phyloP scores from a whole-genome alignment of 2,329 filamentous ascomycete genomes.

The Alternaria metachromatica region DNA sequence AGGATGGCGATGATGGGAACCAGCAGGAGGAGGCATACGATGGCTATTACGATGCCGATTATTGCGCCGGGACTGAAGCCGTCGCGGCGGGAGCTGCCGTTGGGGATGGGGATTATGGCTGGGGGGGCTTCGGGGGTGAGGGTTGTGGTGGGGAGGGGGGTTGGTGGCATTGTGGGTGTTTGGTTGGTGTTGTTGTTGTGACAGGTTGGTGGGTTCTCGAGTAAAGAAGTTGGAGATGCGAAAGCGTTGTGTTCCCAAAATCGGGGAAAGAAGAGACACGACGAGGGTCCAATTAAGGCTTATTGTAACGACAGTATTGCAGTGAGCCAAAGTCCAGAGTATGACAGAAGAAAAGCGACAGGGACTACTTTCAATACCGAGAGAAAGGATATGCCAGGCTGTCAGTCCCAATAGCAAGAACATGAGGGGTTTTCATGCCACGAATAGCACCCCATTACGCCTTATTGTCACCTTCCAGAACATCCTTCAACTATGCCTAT shows the following conservation, averaged over 20 bases:
- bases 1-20: slow-evolving; percentile 29
- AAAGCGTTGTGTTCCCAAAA: not conserved
- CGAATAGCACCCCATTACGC: not conserved
- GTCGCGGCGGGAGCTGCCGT: slow-evolving; percentile 6
- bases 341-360: not conserved
- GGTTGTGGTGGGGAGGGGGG: not conserved
- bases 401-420: slow-evolving; percentile 1
- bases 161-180: not conserved
- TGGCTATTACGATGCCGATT: slow-evolving; percentile 31
- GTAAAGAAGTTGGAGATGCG: not conserved
- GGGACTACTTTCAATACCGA: not conserved
- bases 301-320: not conserved
- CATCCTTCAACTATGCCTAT: not conserved
- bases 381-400: slow-evolving; percentile 5
- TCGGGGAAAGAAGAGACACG: no score
- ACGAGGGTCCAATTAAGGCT: no score
- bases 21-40: slow-evolving; percentile 22
- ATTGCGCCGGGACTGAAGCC: slow-evolving; percentile 28
- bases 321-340: not conserved
- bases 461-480: slow-evolving; percentile 2
- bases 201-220: not conserved
- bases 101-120: not conserved
- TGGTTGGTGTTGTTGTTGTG: not conserved
- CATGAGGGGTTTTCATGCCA: slow-evolving; percentile 2
- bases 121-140: slow-evolving; percentile 20